Conservation (phyloP, 2,329 filamentous ascomycete species). For the Fonsecaea pugnacius region DNA sequence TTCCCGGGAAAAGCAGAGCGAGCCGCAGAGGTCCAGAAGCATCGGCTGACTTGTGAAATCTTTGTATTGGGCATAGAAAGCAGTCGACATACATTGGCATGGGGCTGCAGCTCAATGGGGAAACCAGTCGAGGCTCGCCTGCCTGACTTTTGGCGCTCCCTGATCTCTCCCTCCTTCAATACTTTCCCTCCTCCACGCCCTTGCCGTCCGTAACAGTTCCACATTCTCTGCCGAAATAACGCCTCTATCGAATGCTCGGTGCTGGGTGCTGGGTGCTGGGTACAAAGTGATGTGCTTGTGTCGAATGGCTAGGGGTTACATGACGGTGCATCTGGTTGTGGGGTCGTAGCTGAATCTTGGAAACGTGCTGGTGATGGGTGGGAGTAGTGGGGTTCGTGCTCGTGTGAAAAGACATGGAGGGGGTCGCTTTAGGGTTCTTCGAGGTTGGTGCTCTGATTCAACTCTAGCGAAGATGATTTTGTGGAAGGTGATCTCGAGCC, state of each 20-base stretch:
- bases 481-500: constrained; percentile 15
- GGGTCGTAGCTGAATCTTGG: constrained; percentile 42
- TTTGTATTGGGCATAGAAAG: constrained; percentile 31
- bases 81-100: constrained; percentile 30
- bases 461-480: constrained; percentile 41
- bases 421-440: constrained; percentile 10
- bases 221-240: constrained; percentile 28
- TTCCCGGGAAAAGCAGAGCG: constrained; percentile 23
- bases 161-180: constrained; percentile 12
- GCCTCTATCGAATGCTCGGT: constrained; percentile 35
- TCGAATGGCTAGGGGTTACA: constrained; percentile 36
- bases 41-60: constrained; percentile 17
- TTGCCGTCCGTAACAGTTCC: constrained; percentile 17
- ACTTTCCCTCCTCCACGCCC: constrained; percentile 14
- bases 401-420: constrained; percentile 11
- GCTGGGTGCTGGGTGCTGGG: constrained; percentile 24
- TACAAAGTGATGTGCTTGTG: constrained; percentile 30
- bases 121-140: constrained; percentile 24
- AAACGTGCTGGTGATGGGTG: constrained; percentile 41
- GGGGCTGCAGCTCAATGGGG: constrained; percentile 23
- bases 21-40: constrained; percentile 19
- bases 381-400: constrained; percentile 39
- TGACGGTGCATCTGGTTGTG: constrained; percentile 38
- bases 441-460: constrained; percentile 47
- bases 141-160: constrained; percentile 18